Evolutionary conservation across 2,329 filamentous ascomycete species (phyloP).

Genomic region (Boeremia exigua): DNA sequence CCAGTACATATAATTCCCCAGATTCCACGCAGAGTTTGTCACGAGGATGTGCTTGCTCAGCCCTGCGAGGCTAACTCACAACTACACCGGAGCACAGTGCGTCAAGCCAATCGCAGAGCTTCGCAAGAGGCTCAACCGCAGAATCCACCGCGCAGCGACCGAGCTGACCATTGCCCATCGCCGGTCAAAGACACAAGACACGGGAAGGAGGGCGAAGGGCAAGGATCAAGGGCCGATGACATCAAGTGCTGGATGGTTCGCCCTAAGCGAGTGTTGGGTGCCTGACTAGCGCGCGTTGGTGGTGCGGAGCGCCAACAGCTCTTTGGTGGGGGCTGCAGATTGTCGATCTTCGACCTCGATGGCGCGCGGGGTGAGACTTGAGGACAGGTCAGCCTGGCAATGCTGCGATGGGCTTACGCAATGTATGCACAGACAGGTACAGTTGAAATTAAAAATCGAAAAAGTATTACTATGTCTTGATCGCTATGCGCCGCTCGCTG

Average conservation of each 20-base stretch:
- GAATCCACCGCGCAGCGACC: background rate
- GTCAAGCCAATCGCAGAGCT: constrained; percentile 3
- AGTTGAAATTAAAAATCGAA: background rate
- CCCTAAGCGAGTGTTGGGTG: constrained; percentile 12
- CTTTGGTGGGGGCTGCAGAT: background rate
- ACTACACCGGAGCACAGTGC: constrained; percentile 4
- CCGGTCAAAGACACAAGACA: constrained; percentile 6
- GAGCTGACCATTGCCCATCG: background rate
- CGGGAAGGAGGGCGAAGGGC: constrained; percentile 1
- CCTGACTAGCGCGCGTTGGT: constrained; percentile 8
- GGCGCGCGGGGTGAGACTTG: background rate
- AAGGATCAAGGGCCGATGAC: constrained; percentile 4
- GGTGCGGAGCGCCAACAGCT: too few species aligned
- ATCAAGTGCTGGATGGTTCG: constrained; percentile 5
- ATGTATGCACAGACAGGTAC: background rate
- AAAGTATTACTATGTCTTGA: background rate
- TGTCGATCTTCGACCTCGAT: background rate
- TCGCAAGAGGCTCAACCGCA: background rate
- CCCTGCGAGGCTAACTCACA: constrained; percentile 13
- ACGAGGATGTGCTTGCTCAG: constrained; percentile 13
- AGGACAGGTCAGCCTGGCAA: background rate
- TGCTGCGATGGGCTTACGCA: background rate
- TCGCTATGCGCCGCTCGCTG: constrained; percentile 12
- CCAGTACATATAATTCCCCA: background rate
- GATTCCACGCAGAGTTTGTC: background rate